Base-by-base conservation (phyloP, 768 basidiomycete genomes). In the Tricholoma hemisulphureum region DNA sequence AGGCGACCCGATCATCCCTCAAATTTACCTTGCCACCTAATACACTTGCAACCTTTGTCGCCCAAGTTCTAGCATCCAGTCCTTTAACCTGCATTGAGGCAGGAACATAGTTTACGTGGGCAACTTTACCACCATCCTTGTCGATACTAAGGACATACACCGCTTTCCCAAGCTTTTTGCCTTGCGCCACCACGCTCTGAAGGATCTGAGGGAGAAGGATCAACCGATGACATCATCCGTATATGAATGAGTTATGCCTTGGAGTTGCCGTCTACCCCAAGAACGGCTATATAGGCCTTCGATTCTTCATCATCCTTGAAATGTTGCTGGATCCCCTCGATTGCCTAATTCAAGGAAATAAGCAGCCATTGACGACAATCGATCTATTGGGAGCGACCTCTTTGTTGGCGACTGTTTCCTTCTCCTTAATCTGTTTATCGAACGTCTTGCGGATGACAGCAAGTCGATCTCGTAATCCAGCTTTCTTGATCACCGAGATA, bases 121-220 rank as follows among this genome's bases (percentile, higher is more conserved):
- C 86, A 59, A 98, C 86, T 70, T 89, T 96, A 57, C 80, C 81
- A 41, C 78, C 80, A 55, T 84, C 83, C 1, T 65, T 55, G 63
- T 97, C 93, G 16, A 83, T 76, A 65, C 88, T 93, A 77, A 98
- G 90, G 14, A 98, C 83, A 72, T 98, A 98, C 18, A 91, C 80
- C 3, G 91, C 83, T 73, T 95, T 98, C 32, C 77, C 78, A 2
- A 94, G 79, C 65, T 89, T 87, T 75, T 86, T 93, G n/a, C 84
- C 90, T 65, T 90, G 87, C 16, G 83, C 74, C 20, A 88, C 78
- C n/a, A 93, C 77, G 43, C 79, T 82, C 71, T 91, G 89, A 46
- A 95, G 77, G 52, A 89, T 83, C 91, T 91, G 55, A 24, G 41
- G 35, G 20, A 51, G 23, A 49, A 39, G 51, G n/a, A 55, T 18